Base-by-base conservation (phyloP, 805 yeast species). In the Yamadazyma paraphyllophila region DNA sequence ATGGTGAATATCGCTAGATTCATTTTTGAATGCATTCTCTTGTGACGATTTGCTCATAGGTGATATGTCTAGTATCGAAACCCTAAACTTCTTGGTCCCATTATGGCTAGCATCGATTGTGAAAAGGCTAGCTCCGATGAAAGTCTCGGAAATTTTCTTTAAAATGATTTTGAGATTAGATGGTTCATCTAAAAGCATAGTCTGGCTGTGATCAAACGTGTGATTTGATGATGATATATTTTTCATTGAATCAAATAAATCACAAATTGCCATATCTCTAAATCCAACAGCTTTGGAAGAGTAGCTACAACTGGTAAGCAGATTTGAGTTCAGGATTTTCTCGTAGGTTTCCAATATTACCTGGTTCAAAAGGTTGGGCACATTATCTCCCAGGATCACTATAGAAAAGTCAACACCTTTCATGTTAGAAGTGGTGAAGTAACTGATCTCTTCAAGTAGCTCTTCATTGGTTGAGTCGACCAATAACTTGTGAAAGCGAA, bases 391-490 rank as follows among this genome's bases (percentile, higher is more conserved):
- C 10, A 20, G 33, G 7, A 44, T 9, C 10, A 44, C 41, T 11
- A 44, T 11, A 4, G 47, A 39, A 39, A 39, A 35, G 9, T 30
- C 41, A 12, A 14, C 16, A 11, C 20, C 17, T 33, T 36, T 41
- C 16, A 45, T 9, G 17, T 32, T 25, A 4, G 41, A 26, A 10
- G 32, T 9, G 6, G 56, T 46, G 13, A 67, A 52, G 20, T 44
- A 50, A 13, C 54, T 34, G 35, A 53, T 57, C 36, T 66, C 69
- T 3, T 55, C 53, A 2, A 55, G 39, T 2, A 65, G 35, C 7
- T 40, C 47, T 2, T 41, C 33, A n/a, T 42, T 39, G 1, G 52
- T 16, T 1, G 35, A 32, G 3, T 24, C 27, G 8, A 30, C 26
- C 25, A 56, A 52, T 1, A 50, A 45, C 43, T 67, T 63, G 44